Conservation (phyloP, 371 early-diverging fungal species). For the Thermomucor indicae-seudaticae region DNA sequence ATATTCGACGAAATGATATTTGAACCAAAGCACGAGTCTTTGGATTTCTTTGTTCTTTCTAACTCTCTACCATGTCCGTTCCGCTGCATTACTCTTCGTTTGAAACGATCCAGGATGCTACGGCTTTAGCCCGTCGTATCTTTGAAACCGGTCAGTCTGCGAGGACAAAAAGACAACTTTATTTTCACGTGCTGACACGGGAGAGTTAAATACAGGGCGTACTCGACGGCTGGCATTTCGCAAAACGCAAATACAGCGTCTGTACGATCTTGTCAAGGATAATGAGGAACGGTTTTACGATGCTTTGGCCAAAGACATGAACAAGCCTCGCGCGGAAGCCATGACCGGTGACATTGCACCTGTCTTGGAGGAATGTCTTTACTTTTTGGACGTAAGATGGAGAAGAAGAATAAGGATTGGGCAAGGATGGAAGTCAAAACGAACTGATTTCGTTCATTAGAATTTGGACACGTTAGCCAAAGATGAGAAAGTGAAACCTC, state of each 20-base stretch:
- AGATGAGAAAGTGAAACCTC: constrained; percentile 41
- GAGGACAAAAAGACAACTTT: not conserved
- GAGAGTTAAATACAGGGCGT: constrained; percentile 29
- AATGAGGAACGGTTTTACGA: constrained; percentile 58
- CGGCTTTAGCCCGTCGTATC: constrained; percentile 26
- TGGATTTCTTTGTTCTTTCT: not conserved
- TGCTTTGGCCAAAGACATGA: constrained; percentile 66
- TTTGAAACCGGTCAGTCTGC: constrained; percentile 27
- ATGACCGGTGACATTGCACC: constrained; percentile 63
- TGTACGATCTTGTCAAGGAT: constrained; percentile 62
- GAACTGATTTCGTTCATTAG: constrained; percentile 14
- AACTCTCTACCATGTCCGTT: not conserved
- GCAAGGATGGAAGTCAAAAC: not conserved
- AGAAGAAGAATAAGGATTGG: not conserved
- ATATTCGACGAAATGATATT: too few relatives aligned
- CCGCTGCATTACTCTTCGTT: constrained; percentile 24
- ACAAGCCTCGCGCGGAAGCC: constrained; percentile 52
- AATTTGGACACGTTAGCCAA: constrained; percentile 61
- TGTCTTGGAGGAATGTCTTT: constrained; percentile 50
- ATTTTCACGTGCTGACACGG: not conserved
- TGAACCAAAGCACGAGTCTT: too few relatives aligned
- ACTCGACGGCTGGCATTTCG: constrained; percentile 56
- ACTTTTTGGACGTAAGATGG: constrained; percentile 30
- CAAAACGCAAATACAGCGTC: constrained; percentile 62
- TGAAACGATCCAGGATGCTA: constrained; percentile 37